Conservation (phyloP, 2,329 filamentous ascomycete genomes). For the Periconia macrospinosa region DNA sequence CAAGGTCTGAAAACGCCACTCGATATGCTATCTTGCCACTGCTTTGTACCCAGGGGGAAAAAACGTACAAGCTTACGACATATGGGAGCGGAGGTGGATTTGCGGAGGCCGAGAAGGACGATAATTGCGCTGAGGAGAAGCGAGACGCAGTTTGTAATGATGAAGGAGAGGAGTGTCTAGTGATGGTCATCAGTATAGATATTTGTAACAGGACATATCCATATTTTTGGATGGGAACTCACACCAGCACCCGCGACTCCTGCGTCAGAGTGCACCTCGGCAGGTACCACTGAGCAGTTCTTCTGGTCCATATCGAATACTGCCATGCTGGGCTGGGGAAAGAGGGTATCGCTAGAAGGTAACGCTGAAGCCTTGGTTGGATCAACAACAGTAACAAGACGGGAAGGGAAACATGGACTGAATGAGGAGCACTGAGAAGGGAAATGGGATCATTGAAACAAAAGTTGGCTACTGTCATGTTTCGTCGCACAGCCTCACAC, state of each 20-base stretch:
- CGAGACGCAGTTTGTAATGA: constrained; percentile 63
- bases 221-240: constrained; percentile 27
- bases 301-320: constrained; percentile 8
- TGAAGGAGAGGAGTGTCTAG: constrained; percentile 64
- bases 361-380: background rate
- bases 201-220: background rate
- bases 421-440: background rate
- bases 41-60: too few relatives aligned
- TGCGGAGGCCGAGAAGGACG: constrained; percentile 57
- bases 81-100: constrained; percentile 53
- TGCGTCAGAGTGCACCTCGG: constrained; percentile 54
- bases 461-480: background rate
- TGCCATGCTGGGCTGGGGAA: background rate
- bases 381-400: background rate
- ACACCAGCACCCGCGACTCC: constrained; percentile 62
- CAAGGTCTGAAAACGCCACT: too few relatives aligned
- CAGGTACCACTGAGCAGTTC: constrained; percentile 51
- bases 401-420: too few relatives aligned
- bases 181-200: background rate
- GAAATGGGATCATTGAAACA: too few relatives aligned
- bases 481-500: constrained; percentile 21
- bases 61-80: constrained; percentile 67
- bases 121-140: constrained; percentile 60
- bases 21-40: too few relatives aligned
- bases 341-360: background rate